Evolutionary conservation across 768 basidiomycete species (phyloP).

Genomic region (Kwoniella dendrophila): DNA sequence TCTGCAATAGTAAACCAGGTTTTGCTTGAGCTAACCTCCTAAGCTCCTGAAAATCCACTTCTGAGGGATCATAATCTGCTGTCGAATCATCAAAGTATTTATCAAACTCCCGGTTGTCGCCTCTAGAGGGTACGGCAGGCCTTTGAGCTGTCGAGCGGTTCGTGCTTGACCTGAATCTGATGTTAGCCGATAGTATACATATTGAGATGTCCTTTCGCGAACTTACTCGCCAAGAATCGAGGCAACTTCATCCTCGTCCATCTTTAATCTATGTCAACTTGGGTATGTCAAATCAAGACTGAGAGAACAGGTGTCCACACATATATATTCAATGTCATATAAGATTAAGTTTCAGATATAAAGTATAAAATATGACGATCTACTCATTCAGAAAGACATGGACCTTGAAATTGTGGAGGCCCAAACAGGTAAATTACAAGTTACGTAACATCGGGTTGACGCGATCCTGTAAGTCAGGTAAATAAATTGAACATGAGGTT

Average conservation of each 20-base stretch:
- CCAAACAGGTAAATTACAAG: neutral
- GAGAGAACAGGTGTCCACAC: neutral
- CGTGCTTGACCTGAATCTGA: slow-evolving; percentile 9
- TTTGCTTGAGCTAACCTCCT: slow-evolving; percentile 28
- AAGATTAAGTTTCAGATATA: too few species aligned
- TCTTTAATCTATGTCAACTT: neutral
- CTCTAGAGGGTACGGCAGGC: slow-evolving; percentile 25
- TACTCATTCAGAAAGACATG: too few species aligned
- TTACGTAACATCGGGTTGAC: slow-evolving; percentile 21
- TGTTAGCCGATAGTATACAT: neutral
- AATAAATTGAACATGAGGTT: slow-evolving; percentile 12
- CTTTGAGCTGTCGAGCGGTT: neutral
- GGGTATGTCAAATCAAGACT: neutral
- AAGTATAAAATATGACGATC: too few species aligned
- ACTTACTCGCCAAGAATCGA: slow-evolving; percentile 27
- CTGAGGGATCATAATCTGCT: slow-evolving; percentile 21
- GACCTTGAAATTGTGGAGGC: slow-evolving; percentile 4
- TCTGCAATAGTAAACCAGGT: neutral
- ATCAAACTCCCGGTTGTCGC: slow-evolving; percentile 41
- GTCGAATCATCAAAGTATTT: slow-evolving; percentile 25
- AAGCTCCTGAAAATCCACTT: slow-evolving; percentile 32
- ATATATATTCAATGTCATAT: too few species aligned
- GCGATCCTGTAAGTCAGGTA: slow-evolving; percentile 2
- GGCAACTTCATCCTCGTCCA: slow-evolving; percentile 30
- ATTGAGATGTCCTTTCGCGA: neutral